Evolutionary conservation across 2,329 filamentous ascomycete species (phyloP).

Genomic region (Sarocladium kiliense): DNA sequence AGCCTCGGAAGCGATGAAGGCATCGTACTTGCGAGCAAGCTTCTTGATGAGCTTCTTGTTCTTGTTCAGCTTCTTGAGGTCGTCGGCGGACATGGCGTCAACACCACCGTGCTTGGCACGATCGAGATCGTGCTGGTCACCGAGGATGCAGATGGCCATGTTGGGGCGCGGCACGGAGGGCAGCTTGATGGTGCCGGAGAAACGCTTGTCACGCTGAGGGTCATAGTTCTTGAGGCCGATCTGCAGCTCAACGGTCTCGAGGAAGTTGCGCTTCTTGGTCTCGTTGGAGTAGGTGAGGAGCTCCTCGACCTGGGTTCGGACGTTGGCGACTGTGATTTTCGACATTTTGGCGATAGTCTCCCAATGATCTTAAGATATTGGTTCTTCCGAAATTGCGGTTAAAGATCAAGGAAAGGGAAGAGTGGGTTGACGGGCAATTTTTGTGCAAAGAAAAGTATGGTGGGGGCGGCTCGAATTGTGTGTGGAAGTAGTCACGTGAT

Average conservation of each 20-base stretch:
- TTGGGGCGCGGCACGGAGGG: constrained; percentile 84
- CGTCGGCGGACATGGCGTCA: constrained; percentile 96
- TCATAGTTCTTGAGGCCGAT: constrained; percentile 99
- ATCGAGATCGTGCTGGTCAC: constrained; percentile 94
- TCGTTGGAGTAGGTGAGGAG: constrained; percentile 91
- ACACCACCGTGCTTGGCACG: constrained; percentile 99
- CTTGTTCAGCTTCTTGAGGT: constrained; percentile 99
- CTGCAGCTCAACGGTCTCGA: constrained; percentile 87
- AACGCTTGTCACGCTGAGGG: constrained; percentile 99
- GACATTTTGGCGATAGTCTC: constrained; percentile 79
- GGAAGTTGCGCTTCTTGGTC: constrained; percentile 98
- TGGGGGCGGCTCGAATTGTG: constrained; percentile 19
- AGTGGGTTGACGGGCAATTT: constrained; percentile 10
- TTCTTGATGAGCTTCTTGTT: constrained; percentile 99
- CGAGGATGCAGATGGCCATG: constrained; percentile 71
- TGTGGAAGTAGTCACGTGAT: constrained; percentile 25
- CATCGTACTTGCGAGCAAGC: constrained; percentile 99
- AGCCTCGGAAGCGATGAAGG: constrained; percentile 93
- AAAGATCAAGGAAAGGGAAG: constrained; percentile 13
- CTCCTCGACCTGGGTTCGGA: constrained; percentile 89
- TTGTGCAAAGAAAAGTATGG: constrained; percentile 14
- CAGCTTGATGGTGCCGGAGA: constrained; percentile 97
- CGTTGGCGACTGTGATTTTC: constrained; percentile 89
- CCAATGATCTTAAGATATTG: constrained; percentile 74
- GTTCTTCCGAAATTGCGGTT: constrained; percentile 44